Percentiles rank a stretch among this genome's conserved stretches.
Evolutionary conservation across 164 flowering plant species (phyloP).

Genomic region (Aristolochia fimbriata): DNA sequence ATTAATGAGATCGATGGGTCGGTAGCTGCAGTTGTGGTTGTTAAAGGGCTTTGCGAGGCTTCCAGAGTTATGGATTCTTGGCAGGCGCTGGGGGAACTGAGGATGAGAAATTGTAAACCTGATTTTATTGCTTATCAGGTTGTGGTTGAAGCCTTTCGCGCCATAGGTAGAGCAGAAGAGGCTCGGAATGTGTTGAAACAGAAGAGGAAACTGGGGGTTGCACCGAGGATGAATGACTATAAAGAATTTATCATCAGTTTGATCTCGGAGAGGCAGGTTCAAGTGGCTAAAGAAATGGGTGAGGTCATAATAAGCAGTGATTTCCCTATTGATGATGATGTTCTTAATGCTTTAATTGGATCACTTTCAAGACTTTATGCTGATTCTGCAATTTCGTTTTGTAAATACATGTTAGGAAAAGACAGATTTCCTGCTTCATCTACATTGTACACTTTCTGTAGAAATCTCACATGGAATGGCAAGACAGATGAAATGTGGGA

Average conservation of each 20-base stretch:
- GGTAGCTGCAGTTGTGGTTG: slow-evolving; percentile 51
- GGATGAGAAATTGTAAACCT: slow-evolving; percentile 67
- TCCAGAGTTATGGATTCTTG: slow-evolving; percentile 45
- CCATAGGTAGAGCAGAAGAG: slow-evolving; percentile 31
- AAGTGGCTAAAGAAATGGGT: slow-evolving; percentile 69
- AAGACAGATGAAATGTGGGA: slow-evolving; percentile 51
- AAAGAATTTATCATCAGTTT: slow-evolving; percentile 48
- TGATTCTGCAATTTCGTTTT: slow-evolving; percentile 38
- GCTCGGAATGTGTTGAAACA: slow-evolving; percentile 51
- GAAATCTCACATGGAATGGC: slow-evolving; percentile 45
- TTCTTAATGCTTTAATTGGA: slow-evolving; percentile 63
- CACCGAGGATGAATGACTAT: slow-evolving; percentile 71
- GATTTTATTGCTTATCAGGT: slow-evolving; percentile 88
- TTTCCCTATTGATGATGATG: slow-evolving; percentile 69
- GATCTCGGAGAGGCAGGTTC: slow-evolving; percentile 41
- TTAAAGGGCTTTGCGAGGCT: slow-evolving; percentile 61
- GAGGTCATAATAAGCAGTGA: slow-evolving; percentile 60
- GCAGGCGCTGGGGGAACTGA: slow-evolving; percentile 48
- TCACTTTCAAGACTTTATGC: slow-evolving; percentile 55
- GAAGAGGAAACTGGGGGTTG: slow-evolving; percentile 88
- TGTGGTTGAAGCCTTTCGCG: slow-evolving; percentile 54
- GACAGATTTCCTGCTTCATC: slow-evolving; percentile 44
- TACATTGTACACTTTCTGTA: slow-evolving; percentile 60
- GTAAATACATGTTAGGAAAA: slow-evolving; percentile 46
- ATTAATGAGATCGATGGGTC: slow-evolving; percentile 52